Conservation (phyloP, 495 filamentous ascomycete genomes). For the Talaromyces trachyspermus region DNA sequence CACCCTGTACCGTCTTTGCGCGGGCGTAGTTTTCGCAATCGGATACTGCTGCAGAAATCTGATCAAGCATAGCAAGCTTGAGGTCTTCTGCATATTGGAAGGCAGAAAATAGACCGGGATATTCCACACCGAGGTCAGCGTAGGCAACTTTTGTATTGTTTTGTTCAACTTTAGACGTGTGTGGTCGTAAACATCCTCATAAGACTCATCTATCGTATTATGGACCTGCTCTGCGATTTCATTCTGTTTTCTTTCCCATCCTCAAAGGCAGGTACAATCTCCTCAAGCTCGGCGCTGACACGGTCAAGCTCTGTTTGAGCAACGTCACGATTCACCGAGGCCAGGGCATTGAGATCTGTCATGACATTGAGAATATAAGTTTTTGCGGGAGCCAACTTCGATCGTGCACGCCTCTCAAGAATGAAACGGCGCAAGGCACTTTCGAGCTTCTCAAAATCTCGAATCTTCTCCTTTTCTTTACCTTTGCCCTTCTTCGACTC, state of each 20-base stretch:
- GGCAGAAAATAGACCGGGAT: conserved; percentile 75
- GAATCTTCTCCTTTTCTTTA: conserved; percentile 78
- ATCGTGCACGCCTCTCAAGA: conserved; percentile 88
- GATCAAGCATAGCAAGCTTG: conserved; percentile 82
- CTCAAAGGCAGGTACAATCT: conserved; percentile 79
- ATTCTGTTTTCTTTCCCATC: conserved; percentile 73
- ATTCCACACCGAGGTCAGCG: conserved; percentile 69
- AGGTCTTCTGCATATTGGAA: conserved; percentile 93
- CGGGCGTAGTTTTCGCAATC: conserved; percentile 81
- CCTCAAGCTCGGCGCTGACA: conserved; percentile 68
- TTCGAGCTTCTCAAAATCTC: conserved; percentile 86
- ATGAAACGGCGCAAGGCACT: conserved; percentile 86
- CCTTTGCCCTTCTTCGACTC: conserved; percentile 57
- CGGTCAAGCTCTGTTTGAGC: conserved; percentile 80
- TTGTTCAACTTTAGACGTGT: conserved; percentile 64
- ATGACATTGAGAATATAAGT: conserved; percentile 95
- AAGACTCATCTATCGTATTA: conserved; percentile 73
- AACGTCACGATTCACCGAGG: conserved; percentile 79
- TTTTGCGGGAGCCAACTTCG: conserved; percentile 91
- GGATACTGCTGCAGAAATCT: conserved; percentile 70
- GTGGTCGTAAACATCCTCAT: conserved; percentile 73
- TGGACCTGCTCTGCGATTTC: conserved; percentile 79
- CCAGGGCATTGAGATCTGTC: conserved; percentile 72
- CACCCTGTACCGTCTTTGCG: conserved; percentile 68
- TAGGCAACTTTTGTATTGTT: conserved; percentile 71